These are phyloP conservation scores for Pyrenopolyporus hunteri DNA, from an alignment of 495 filamentous ascomycete species.

Conservation along the genomic window DNA sequence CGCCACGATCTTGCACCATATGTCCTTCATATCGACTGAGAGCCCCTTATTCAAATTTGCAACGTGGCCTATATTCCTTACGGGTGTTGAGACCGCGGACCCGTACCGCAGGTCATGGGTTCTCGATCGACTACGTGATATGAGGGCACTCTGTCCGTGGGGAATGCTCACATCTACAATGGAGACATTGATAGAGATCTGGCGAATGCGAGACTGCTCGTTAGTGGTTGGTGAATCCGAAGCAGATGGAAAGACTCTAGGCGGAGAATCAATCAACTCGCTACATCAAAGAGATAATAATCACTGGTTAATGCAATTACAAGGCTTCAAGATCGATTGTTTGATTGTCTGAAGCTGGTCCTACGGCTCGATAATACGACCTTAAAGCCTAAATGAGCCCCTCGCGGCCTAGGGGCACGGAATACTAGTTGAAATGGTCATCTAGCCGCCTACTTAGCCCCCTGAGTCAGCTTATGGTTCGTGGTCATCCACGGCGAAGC, in stretches of 20 bases:
- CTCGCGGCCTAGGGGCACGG: neutral
- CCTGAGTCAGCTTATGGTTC: neutral
- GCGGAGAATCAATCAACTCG: neutral
- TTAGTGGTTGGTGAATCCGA: neutral
- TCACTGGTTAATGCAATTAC: constrained; percentile 48
- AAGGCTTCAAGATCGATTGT: constrained; percentile 44
- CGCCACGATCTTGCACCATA: constrained; percentile 50
- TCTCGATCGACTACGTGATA: constrained; percentile 44
- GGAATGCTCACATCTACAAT: constrained; percentile 53
- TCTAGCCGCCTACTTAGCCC: no score
- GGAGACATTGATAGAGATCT: constrained; percentile 49
- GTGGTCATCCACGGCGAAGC: no score
- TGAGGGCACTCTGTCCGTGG: constrained; percentile 52
- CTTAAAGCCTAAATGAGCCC: neutral
- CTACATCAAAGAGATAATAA: constrained; percentile 1
- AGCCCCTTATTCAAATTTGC: constrained; percentile 60
- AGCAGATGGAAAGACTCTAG: neutral
- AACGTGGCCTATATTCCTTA: constrained; percentile 64
- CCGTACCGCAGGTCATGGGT: constrained; percentile 43
- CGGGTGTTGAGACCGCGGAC: constrained; percentile 56
- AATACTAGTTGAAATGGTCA: no score
- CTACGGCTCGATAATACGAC: neutral
- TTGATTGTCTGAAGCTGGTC: constrained; percentile 47
- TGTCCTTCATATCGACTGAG: constrained; percentile 53
- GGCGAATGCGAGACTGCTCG: constrained; percentile 44